A percentile compares a stretch with the other conserved stretches of the same genome.
Conservation (phyloP, 345 rosid genomes). For the Anastatica hierochuntica region DNA sequence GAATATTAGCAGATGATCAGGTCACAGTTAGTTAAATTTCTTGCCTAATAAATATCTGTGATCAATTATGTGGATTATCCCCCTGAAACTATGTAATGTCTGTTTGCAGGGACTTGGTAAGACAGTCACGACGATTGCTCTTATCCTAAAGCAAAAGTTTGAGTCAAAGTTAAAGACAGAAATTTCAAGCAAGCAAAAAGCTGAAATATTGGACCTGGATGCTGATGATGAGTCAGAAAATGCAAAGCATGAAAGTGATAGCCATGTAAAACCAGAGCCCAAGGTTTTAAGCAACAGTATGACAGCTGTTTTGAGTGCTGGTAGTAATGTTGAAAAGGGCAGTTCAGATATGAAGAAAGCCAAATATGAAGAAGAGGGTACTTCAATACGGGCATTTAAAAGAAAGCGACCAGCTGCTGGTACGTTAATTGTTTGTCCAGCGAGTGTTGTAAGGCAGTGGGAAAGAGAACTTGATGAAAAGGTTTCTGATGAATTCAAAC, state of each 20-base stretch:
- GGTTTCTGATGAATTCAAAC: conserved; percentile 63
- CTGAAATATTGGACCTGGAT: conserved; percentile 81
- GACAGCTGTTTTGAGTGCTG: conserved; percentile 48
- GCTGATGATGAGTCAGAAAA: conserved; percentile 50
- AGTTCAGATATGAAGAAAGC: conserved; percentile 27
- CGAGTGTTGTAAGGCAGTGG: conserved; percentile 94
- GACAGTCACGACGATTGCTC: conserved; percentile 90
- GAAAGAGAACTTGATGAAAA: conserved; percentile 81
- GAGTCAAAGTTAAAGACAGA: conserved; percentile 49
- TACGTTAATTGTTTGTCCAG: conserved; percentile 95
- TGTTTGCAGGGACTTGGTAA: conserved; percentile 88
- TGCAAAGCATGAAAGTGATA: conserved; percentile 16
- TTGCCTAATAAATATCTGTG: conserved; percentile 1
- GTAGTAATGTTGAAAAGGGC: conserved; percentile 37
- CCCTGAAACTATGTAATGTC: conserved; percentile 11
- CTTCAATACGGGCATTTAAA: conserved; percentile 34
- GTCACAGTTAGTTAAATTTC: conserved; percentile 26
- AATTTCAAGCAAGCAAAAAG: conserved; percentile 31
- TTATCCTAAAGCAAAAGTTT: conserved; percentile 63
- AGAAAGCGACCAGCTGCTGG: conserved; percentile 71
- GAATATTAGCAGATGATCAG: conserved; percentile 99
- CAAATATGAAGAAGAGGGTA: conserved; percentile 39
- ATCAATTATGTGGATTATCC: conserved; percentile 31
- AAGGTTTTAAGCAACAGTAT: conserved; percentile 13
- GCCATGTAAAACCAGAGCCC: conserved; percentile 14